Conservation (phyloP, 495 filamentous ascomycete genomes). For the Neurospora tetraspora region DNA sequence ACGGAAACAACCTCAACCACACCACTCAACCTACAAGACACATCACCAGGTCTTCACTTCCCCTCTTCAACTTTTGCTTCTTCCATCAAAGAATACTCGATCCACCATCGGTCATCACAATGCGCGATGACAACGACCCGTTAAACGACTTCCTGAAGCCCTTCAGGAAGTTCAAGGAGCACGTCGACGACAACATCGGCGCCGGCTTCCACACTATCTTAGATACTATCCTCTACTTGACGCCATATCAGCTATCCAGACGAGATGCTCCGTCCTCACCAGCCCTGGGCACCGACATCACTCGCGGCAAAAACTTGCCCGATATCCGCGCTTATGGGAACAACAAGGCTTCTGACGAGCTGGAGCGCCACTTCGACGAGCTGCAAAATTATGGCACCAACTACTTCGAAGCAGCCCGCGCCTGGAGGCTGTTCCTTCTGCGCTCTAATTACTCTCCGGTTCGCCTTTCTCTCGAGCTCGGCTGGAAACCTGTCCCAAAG, state of each 20-base stretch:
- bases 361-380: constrained; percentile 4
- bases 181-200: constrained; percentile 28
- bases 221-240: background rate
- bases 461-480: constrained; percentile 14
- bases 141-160: constrained; percentile 18
- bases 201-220: constrained; percentile 26
- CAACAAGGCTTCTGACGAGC: background rate
- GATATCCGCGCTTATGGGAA: background rate
- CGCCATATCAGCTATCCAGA: background rate
- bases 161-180: constrained; percentile 36
- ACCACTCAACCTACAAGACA: too few relatives aligned
- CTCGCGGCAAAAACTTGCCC: background rate
- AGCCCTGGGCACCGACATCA: background rate
- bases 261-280: background rate
- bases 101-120: background rate
- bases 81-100: background rate
- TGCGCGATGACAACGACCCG: background rate
- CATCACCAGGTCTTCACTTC: background rate
- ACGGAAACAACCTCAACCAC: background rate
- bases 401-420: constrained; percentile 1
- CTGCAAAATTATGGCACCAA: constrained; percentile 3
- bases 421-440: constrained; percentile 11
- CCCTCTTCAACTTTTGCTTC: background rate
- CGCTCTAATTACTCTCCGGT: constrained; percentile 28
- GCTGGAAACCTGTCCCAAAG: constrained; percentile 15